Evolutionary conservation across 2,329 filamentous ascomycete species (phyloP).

Genomic region (Arthrobotrys musiformis): DNA sequence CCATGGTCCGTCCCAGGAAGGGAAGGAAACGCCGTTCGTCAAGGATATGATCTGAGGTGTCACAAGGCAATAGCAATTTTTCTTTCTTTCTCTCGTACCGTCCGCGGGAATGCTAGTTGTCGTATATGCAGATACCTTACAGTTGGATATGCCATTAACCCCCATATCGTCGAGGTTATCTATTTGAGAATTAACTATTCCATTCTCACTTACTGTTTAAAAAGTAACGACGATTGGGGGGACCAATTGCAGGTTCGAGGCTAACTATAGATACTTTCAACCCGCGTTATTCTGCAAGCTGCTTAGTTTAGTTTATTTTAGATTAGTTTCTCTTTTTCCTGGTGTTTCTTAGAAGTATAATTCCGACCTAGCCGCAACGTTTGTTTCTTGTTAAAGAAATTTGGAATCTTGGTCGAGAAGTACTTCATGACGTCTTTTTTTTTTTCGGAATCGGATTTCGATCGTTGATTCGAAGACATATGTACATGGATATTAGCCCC

Average conservation of each 20-base stretch:
- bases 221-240: not conserved
- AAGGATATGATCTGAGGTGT: slow-evolving; percentile 34
- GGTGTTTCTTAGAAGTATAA: not conserved
- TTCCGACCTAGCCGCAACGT: not conserved
- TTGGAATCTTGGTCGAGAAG: not conserved
- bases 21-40: slow-evolving; percentile 51
- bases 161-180: too few relatives aligned
- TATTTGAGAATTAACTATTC: too few relatives aligned
- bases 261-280: not conserved
- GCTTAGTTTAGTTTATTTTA: not conserved
- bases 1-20: slow-evolving; percentile 50
- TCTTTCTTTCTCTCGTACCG: not conserved
- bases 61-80: slow-evolving; percentile 19
- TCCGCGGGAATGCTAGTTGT: not conserved
- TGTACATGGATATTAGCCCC: slow-evolving; percentile 8
- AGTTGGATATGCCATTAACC: too few relatives aligned
- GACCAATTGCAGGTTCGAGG: not conserved
- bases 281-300: not conserved
- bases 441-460: not conserved
- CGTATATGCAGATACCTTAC: not conserved
- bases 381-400: not conserved
- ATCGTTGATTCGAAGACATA: not conserved
- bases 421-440: slow-evolving; percentile 6
- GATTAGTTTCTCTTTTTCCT: not conserved
- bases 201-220: not conserved